Evolutionary conservation across 176 grass and related monocot species (phyloP), one percentile per base, ranked within the genome.

Genomic region (Triticum monococcum): DNA sequence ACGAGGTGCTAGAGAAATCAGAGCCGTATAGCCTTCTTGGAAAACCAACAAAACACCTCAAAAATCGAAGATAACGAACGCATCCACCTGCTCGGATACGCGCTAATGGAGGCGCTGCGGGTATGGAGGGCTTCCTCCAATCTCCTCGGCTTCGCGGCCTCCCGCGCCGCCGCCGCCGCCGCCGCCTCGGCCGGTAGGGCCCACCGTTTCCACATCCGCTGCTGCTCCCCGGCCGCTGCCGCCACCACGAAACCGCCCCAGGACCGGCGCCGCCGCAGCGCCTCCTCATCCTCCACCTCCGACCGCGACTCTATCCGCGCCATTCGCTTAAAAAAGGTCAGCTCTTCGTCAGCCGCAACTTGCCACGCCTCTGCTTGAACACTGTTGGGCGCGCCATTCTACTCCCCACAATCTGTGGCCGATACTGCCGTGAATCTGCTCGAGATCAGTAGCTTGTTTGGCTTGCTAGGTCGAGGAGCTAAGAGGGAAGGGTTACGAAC

Each of bases 291-390:
- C 23, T 87, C 92, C 70, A 96, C 97, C 41, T 99, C 94, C 72
- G 97, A 99, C 83, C 88, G 97, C 38, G 94, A 99, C 33, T 99
- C 94, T 65, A 91, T 99, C 84, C 97, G 94, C 45, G 89, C 97
- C 87, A 93, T 96, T 63, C 94, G 94, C 83, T 92, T 99, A 20
- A 96, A 94, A 83, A 99, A 94, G 90, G 93, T 89, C 35, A 56
- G 43, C 43, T 65, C 59, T 43, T 20, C 68, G 31, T 59, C 67
- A 62, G 13, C 46, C 18, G 9, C 26, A 56, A 10, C 69, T 74
- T 80, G 23, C 64, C 24, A 64, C 65, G 30, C 24, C 60, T 46
- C 59, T 66, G 62, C 14, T 75, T 66, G 7, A 41, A 52, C 66
- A 7, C 33, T 10, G 9, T 68, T 41, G 17, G 13, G 25, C 17